These are phyloP conservation scores for Otatea glauca DNA, from an alignment of 176 grass and related monocot species.

Conservation along the genomic window DNA sequence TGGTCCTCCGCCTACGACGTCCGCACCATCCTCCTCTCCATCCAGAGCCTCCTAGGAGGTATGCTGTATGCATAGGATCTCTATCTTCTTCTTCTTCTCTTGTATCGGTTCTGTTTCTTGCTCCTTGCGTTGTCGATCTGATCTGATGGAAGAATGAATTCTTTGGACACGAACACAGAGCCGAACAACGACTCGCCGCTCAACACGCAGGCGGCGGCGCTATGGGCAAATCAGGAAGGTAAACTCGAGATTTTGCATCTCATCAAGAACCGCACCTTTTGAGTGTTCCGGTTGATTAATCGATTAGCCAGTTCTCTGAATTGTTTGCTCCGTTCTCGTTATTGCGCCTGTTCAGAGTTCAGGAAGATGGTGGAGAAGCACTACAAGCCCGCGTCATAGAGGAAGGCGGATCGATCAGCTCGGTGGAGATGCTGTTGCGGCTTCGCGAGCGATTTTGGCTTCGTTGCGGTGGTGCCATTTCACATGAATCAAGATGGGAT, in stretches of 20 bases:
- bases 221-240: conserved; percentile 95
- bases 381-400: conserved; percentile 61
- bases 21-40: conserved; percentile 93
- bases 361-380: conserved; percentile 94
- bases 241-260: neutral
- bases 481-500: neutral
- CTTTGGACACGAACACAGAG: conserved; percentile 50
- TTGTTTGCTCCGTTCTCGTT: neutral
- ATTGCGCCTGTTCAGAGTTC: conserved; percentile 60
- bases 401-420: too few species aligned
- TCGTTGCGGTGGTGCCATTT: neutral
- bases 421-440: conserved; percentile 45
- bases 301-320: neutral
- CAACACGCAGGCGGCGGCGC: conserved; percentile 82
- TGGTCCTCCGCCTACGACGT: conserved; percentile 99
- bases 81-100: neutral
- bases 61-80: conserved; percentile 28
- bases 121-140: neutral
- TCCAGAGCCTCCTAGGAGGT: conserved; percentile 95
- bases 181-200: conserved; percentile 97
- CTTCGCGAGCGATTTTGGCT: neutral
- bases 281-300: neutral
- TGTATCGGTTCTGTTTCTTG: neutral
- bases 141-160: neutral
- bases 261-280: neutral